Base-by-base conservation (phyloP, 1,139 yeast genomes). In the Hemisphaericaspora lyxosophila region DNA sequence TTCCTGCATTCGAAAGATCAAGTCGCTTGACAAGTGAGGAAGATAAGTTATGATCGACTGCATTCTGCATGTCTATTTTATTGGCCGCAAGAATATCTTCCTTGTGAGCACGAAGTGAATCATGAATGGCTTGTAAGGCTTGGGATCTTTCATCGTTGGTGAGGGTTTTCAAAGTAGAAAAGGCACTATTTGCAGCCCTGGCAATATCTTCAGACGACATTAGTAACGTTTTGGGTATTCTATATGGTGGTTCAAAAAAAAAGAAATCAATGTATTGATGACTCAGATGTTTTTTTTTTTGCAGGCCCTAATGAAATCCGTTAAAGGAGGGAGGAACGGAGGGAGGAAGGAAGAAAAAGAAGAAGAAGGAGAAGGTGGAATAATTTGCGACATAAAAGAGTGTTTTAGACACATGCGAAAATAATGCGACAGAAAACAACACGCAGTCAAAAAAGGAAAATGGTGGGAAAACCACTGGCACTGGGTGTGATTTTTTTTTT, bases 1-100 rank as follows among this genome's bases (percentile, higher is more conserved):
- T 94, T 42, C 86, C 97, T 35, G 83, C 80, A 44, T 75, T 78
- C 36, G 86, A 75, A 36, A 94, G 70, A 57, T 94, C 97, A 22
- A 94, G 70, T 50, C 99, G 72, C 55, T 87, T 89, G 40, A 90
- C 69, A 48, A 94, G 67, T 2, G 97, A 78, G 0, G 80, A 59
- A 1, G 94, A 70, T 25, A 90, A 64, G 9, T 79, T 73, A 37
- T 75, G 71, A 7, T 64, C 56, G 30, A 60, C 60, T 3, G 98
- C 98, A 35, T 71, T 73, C 35, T 76, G 78, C 70, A 94, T 69
- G 59, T 94, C 99, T 34, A 71, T 57, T 48, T 72, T 64, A 60
- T 94, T 94, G 19, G 95, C 95, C 28, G 59, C 67, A 38, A 90
- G 64, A 40, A 94, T 85, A 31, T 68, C 69, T 3, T 68, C 76